Evolutionary conservation across 805 yeast genomes (phyloP).

Genomic region (Candida qinlingensis): DNA sequence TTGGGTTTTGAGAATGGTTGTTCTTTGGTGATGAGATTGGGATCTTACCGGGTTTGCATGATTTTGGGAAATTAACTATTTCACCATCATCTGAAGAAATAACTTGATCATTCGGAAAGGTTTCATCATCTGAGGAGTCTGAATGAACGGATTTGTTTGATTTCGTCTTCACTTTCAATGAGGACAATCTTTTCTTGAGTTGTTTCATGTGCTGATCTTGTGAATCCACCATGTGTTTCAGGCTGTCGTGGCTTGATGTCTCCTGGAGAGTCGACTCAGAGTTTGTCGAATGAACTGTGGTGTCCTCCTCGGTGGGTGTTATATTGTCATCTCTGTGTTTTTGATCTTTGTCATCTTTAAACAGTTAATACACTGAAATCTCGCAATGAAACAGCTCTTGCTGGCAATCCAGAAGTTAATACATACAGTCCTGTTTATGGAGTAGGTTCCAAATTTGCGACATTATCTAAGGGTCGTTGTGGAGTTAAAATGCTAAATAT

Average conservation of each 20-base stretch:
- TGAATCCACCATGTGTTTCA: not conserved
- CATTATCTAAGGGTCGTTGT: not conserved
- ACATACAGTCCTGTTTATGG: not conserved
- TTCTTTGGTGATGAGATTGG: not conserved
- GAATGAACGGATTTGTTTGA: not conserved
- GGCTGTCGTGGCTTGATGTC: not conserved
- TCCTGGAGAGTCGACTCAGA: not conserved
- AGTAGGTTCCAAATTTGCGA: conserved; percentile 4
- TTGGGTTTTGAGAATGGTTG: not conserved
- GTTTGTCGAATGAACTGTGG: not conserved
- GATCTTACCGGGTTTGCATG: not conserved
- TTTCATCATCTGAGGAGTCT: not conserved
- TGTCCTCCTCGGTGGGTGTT: not conserved
- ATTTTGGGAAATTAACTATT: not conserved
- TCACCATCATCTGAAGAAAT: not conserved
- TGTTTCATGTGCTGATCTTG: not conserved
- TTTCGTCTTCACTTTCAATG: not conserved
- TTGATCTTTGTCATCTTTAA: not conserved
- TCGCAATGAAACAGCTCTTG: not conserved
- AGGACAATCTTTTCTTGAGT: not conserved
- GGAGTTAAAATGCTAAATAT: not conserved
- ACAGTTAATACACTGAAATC: not conserved
- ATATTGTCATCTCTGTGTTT: not conserved
- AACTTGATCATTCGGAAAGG: not conserved
- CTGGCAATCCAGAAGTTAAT: not conserved